phyloP scores from a whole-genome alignment of 2,329 filamentous ascomycete genomes.

The Stagonosporopsis chrysanthemi region DNA sequence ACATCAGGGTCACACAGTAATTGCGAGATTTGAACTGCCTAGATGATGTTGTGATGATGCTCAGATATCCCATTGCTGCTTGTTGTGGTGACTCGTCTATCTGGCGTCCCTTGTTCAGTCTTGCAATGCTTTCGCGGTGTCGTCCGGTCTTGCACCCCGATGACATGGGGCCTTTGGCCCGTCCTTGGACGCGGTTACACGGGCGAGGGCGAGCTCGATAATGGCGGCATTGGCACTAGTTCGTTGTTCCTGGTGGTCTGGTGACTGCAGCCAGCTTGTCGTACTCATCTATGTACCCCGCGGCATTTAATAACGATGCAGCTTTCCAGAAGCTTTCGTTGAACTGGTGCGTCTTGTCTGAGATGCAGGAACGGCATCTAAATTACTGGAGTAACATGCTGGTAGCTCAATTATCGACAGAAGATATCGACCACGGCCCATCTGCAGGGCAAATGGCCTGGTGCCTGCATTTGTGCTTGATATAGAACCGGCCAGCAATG shows the following conservation, averaged over 20 bases:
- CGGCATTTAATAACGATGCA: constrained; percentile 36
- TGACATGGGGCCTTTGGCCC: constrained; percentile 3
- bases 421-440: neutral
- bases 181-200: constrained; percentile 10
- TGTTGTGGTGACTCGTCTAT: neutral
- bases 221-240: constrained; percentile 11
- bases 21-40: neutral
- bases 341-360: neutral
- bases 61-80: neutral
- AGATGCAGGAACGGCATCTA: constrained; percentile 5
- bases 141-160: constrained; percentile 1
- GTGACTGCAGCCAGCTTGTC: constrained; percentile 35
- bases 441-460: constrained; percentile 33
- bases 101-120: neutral
- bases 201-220: constrained; percentile 10
- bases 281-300: constrained; percentile 48
- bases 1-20: constrained; percentile 8
- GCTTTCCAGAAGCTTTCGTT: constrained; percentile 30
- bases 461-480: constrained; percentile 28
- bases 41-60: neutral
- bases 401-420: neutral
- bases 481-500: constrained; percentile 26
- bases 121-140: neutral
- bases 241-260: constrained; percentile 23
- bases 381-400: neutral